Percentiles rank a stretch among this genome's conserved stretches.
Evolutionary conservation across 1,284 basidiomycete genomes (phyloP).

Genomic region (Prillingera fragicola): DNA sequence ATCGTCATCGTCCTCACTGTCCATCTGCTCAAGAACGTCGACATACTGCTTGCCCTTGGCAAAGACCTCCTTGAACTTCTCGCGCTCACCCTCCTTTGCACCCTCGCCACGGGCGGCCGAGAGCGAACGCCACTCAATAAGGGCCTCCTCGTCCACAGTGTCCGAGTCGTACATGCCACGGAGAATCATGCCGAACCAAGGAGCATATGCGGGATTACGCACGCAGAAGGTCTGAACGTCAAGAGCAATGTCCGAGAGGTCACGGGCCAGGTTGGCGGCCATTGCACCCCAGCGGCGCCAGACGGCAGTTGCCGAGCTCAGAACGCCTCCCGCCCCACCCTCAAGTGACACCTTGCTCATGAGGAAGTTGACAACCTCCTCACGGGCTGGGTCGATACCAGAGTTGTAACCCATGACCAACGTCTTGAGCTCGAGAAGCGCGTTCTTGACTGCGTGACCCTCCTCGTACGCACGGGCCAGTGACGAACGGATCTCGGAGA

Average conservation of each 20-base stretch:
- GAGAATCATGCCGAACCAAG: slow-evolving; percentile 44
- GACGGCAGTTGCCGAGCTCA: slow-evolving; percentile 23
- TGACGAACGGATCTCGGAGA: slow-evolving; percentile 36
- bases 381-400: slow-evolving; percentile 42
- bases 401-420: slow-evolving; percentile 47
- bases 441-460: slow-evolving; percentile 42
- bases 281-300: slow-evolving; percentile 43
- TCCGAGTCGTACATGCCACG: slow-evolving; percentile 47
- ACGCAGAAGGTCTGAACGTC: slow-evolving; percentile 27
- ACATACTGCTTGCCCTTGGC: slow-evolving; percentile 43
- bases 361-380: slow-evolving; percentile 44
- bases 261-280: slow-evolving; percentile 28
- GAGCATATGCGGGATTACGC: slow-evolving; percentile 15
- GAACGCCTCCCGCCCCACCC: slow-evolving; percentile 24
- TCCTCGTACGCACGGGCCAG: slow-evolving; percentile 46
- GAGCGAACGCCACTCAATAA: slow-evolving; percentile 46
- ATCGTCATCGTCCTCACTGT: slow-evolving; percentile 41
- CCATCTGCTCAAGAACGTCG: slow-evolving; percentile 44
- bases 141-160: slow-evolving; percentile 41
- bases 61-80: slow-evolving; percentile 31
- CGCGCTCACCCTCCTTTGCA: slow-evolving; percentile 32
- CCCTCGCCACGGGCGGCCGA: slow-evolving; percentile 38
- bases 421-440: slow-evolving; percentile 43
- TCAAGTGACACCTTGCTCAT: slow-evolving; percentile 31
- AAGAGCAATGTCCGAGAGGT: slow-evolving; percentile 32